Evolutionary conservation across 1,284 basidiomycete species (phyloP).

Genomic region (Irpex sp.): DNA sequence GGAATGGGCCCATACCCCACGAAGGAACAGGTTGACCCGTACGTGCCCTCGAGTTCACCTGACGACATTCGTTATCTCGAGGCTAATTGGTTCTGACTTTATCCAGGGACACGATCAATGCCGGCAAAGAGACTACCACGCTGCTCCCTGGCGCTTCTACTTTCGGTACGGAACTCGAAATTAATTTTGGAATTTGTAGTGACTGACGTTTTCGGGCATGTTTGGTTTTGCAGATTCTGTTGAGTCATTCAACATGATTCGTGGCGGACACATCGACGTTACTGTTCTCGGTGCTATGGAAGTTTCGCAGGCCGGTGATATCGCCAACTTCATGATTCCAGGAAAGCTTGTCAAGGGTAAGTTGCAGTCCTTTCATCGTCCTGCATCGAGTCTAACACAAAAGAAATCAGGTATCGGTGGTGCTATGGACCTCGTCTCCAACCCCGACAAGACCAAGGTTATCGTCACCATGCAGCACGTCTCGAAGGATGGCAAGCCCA

Average conservation of each 20-base stretch:
- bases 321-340: constrained; percentile 98
- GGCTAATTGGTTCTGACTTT: not conserved
- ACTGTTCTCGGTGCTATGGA: constrained; percentile 90
- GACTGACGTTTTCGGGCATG: not conserved
- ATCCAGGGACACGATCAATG: constrained; percentile 83
- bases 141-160: constrained; percentile 87
- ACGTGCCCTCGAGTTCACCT: constrained; percentile 32
- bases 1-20: constrained; percentile 95
- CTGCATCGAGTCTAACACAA: no score
- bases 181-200: not conserved
- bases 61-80: not conserved
- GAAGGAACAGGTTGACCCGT: constrained; percentile 81
- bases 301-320: constrained; percentile 87
- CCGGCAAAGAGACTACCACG: constrained; percentile 93
- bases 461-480: constrained; percentile 89
- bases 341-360: constrained; percentile 84
- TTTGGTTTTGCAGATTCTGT: constrained; percentile 57
- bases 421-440: constrained; percentile 94
- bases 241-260: constrained; percentile 94
- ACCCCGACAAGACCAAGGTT: constrained; percentile 87
- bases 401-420: constrained; percentile 76
- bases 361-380: constrained; percentile 8
- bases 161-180: constrained; percentile 57
- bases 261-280: constrained; percentile 91
- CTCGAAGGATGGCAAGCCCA: constrained; percentile 85